Evolutionary conservation across 495 filamentous ascomycete species (phyloP), one percentile per base, ranked within the genome.

Genomic region (Delitschia confertaspora): DNA sequence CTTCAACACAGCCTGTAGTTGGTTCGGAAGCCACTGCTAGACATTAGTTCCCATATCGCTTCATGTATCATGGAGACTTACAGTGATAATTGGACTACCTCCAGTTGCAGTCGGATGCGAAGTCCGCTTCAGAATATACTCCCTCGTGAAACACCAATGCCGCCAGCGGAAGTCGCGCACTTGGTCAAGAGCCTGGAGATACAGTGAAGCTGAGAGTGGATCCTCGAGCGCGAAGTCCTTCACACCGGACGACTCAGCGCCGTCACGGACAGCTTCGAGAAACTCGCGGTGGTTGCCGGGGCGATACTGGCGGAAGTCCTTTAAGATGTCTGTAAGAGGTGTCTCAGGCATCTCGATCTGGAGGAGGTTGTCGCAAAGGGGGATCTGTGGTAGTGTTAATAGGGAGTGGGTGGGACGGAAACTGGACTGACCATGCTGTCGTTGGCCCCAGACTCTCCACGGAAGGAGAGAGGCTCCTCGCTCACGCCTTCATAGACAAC

Each of bases 81-180:
- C 76, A 14, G 83, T 89, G 9, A 95, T 83, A 45, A 95, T 93
- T 1, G 88, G 88, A 57, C 83, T 89, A 1, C 88, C 88, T 1
- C 88, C 88, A 0, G 88, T 95, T 3, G 88, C 88, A 20, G 83
- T 89, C 0, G 88, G 86, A 55, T 95, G 84, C 0, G 66, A 69
- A 0, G 83, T 91, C 44, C 78, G 73, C 56, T 84, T 85, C 41
- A 95, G 73, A 46, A 95, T 93, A 51, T 95, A 95, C 70, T 95
- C 88, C 16, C 85, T 69, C n/a, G 86, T 86, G 54, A 95, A 93
- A 48, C 87, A 78, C 88, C 88, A 95, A 56, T 93, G 88, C 3
- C 88, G 71, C 88, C 88, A 95, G 45, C 88, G 68, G 66, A 93
- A 95, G 55, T 88, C 85, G 38, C 88, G 78, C 8, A 95, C 83